Evolutionary conservation across 176 grass and related monocot species (phyloP).

Genomic region (Ananas comosus): DNA sequence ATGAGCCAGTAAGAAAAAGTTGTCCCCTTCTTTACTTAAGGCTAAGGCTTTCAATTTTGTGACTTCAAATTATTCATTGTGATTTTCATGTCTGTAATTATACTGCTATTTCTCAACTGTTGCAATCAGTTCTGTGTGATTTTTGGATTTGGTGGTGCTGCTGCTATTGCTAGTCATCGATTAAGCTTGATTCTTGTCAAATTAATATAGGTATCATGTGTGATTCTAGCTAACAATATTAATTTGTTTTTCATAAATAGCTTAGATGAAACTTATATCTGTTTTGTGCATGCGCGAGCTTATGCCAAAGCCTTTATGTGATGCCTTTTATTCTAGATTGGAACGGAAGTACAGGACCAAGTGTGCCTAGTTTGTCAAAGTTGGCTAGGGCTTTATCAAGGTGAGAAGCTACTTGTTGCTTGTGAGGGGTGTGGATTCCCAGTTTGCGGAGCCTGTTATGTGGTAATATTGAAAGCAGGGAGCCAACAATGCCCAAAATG

Average conservation of each 20-base stretch:
- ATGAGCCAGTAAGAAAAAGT: neutral
- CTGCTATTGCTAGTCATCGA: too few species aligned
- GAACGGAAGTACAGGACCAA: conserved; percentile 2
- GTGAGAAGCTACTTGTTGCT: neutral
- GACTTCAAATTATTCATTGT: neutral
- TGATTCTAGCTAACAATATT: neutral
- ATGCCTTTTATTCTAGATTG: neutral
- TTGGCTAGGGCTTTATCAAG: conserved; percentile 5
- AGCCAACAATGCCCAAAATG: neutral
- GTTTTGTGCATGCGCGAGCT: neutral
- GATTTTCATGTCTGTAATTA: too few species aligned
- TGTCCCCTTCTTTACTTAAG: neutral
- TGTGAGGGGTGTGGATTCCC: neutral
- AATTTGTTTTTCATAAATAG: neutral
- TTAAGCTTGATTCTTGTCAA: neutral
- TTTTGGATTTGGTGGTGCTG: too few species aligned
- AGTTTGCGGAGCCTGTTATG: neutral
- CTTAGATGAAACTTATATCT: too few species aligned
- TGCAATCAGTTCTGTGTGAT: too few species aligned
- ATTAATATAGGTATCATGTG: neutral
- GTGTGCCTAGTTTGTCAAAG: neutral
- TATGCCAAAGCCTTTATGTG: neutral
- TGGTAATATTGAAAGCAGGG: neutral
- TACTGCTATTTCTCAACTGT: too few species aligned
- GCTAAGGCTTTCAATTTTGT: neutral